Evolutionary conservation across 2,329 filamentous ascomycete species (phyloP), one percentile per base, ranked within the genome.

Genomic region (Gnomoniopsis smithogilvyi): DNA sequence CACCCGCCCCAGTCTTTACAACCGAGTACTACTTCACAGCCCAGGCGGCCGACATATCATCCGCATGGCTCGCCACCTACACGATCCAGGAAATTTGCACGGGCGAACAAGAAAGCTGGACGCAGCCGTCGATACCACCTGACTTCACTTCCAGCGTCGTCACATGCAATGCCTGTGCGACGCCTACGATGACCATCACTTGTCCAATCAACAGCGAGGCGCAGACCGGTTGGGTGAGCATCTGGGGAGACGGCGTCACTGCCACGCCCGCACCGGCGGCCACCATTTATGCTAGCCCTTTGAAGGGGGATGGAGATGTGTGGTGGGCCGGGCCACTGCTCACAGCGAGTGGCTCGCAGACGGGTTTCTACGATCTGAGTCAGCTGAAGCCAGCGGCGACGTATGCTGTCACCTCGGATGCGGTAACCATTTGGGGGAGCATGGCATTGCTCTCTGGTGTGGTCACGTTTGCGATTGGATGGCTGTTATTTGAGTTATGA

Each of bases 41-140:
- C 24, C 67, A 67, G 30, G 75, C 75, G 11, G 74, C 74, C 55
- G 73, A 73, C 64, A 65, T 70, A 58, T 74, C 70, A n/a, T 66
- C 69, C 62, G 59, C 64, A 50, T 76, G 75, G 74, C 58, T 69
- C 41, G 74, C 75, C 36, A 74, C 72, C 34, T 78, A 77, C 68
- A 78, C 74, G 54, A 64, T 78, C 64, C 67, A 65, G 10, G 70
- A 76, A 66, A 69, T 69, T 30, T 72, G 71, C 64, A 61, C 65
- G 14, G 73, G 73, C 53, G 63, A 67, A 59, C 66, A 65, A 49
- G 61, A 63, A 54, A 61, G 65, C 53, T 73, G 70, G 63, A 65
- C 66, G 14, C 67, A 67, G 22, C 66, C 67, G 2, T 58, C 63
- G 14, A 64, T 72, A n/a, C 74, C 73, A 22, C 72, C 73, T 2